These are phyloP conservation scores for Pleodorina starrii DNA, from an alignment of 139 green algal genomes.

Conservation along the genomic window DNA sequence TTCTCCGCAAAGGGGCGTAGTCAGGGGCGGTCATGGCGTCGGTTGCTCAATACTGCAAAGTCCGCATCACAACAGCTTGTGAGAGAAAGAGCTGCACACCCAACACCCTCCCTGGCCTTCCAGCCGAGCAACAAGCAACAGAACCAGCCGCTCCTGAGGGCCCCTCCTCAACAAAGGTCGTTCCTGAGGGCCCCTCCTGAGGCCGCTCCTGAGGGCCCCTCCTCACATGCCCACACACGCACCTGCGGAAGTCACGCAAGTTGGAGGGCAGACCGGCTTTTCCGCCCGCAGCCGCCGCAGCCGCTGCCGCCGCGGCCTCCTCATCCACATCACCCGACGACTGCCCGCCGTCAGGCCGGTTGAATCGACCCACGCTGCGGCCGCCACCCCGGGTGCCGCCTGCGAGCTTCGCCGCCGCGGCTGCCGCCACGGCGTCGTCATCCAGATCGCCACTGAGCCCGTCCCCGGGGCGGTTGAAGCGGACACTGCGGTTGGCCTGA, in stretches of 20 bases:
- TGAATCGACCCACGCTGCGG: neutral
- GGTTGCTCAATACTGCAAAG: too few species aligned
- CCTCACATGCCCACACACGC: neutral
- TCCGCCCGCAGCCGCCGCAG: neutral
- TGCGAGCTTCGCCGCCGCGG: conserved; percentile 2
- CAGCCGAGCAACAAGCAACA: too few species aligned
- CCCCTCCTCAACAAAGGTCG: too few species aligned
- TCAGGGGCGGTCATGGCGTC: too few species aligned
- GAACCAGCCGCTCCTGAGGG: too few species aligned
- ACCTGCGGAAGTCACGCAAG: conserved; percentile 38
- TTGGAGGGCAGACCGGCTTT: neutral
- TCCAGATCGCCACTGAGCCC: conserved; percentile 2
- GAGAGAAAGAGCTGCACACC: too few species aligned
- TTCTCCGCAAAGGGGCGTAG: too few species aligned
- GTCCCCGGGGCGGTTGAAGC: conserved; percentile 33
- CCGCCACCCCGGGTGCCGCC: neutral
- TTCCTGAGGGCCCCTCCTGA: too few species aligned
- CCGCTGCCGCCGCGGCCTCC: neutral
- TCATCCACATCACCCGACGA: neutral
- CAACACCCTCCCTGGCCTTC: too few species aligned
- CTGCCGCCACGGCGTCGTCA: neutral
- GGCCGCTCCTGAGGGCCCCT: too few species aligned
- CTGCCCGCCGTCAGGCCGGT: neutral
- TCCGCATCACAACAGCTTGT: too few species aligned
- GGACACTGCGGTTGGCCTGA: neutral